Evolutionary conservation across 345 rosid species (phyloP), one percentile per base, ranked within the genome.

Genomic region (Geranium brycei): DNA sequence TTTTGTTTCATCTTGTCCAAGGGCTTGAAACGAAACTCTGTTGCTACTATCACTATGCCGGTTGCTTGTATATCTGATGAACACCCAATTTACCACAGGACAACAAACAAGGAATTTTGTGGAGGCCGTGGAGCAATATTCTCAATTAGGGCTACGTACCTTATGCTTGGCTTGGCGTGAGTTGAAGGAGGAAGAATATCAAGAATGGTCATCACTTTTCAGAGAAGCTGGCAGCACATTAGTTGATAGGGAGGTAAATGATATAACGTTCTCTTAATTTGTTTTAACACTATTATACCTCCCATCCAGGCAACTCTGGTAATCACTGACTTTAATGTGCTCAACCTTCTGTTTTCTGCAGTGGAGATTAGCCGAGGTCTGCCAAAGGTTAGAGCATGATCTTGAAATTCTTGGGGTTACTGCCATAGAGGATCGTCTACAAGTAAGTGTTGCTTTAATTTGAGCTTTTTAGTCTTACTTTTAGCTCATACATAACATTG

Each of bases 321-420:
- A 41, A 70, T 69, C 0, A 18, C 61, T 57, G 66, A 57, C 55
- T 62, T 62, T 79, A 68, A 69, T 72, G 68, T 30, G 64, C 69
- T 76, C 66, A 66, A 51, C 41, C 67, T 19, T 30, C 58, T 71
- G 56, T 70, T 65, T 71, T 69, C 65, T 81, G 72, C 83, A 93
- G 99, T 90, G 99, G 99, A 93, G 84, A 81, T 76, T 93, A 57
- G 99, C 96, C 57, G 99, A 93, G 87, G 91, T 82, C 61, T 93
- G 95, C 77, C 96, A 91, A 75, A 81, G 75, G 75, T 70, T 87
- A 75, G 99, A 93, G 65, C 86, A 77, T 61, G 88, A 88, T 83
- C 85, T 93, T 71, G 80, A 87, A 80, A 78, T 93, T 73, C 88
- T 93, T 47, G 99, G 99, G 66, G 95, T 90, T 67, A 86, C 97